Evolutionary conservation across 2,329 filamentous ascomycete genomes (phyloP).

Genomic region (Fusarium denticulatum): DNA sequence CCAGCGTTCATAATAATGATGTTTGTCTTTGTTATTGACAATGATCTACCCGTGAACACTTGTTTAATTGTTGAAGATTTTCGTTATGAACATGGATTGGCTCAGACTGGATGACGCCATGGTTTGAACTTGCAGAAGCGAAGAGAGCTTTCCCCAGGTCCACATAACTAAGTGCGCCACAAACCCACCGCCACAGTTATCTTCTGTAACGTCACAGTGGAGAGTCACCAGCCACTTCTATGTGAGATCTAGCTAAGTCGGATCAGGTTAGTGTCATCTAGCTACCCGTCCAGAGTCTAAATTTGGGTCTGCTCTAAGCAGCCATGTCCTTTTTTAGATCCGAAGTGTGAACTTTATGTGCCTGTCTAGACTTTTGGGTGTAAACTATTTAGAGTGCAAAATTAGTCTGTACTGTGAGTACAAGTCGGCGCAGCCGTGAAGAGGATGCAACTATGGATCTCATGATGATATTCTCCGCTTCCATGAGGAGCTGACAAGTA

Average conservation of each 20-base stretch:
- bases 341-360: slow-evolving; percentile 3
- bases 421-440: background rate
- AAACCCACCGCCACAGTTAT: slow-evolving; percentile 8
- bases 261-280: slow-evolving; percentile 21
- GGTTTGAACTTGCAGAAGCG: slow-evolving; percentile 28
- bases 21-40: background rate
- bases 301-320: slow-evolving; percentile 38
- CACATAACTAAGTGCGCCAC: slow-evolving; percentile 15
- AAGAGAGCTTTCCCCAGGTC: slow-evolving; percentile 30
- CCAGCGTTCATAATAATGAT: background rate
- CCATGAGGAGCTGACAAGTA: slow-evolving; percentile 9
- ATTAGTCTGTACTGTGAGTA: slow-evolving; percentile 27
- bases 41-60: slow-evolving; percentile 8
- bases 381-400: slow-evolving; percentile 19
- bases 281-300: slow-evolving; percentile 28
- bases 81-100: slow-evolving; percentile 27
- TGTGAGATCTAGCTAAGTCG: background rate
- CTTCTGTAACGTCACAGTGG: slow-evolving; percentile 27
- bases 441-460: background rate
- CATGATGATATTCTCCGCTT: background rate
- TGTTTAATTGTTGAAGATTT: slow-evolving; percentile 26
- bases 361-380: background rate
- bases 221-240: slow-evolving; percentile 31
- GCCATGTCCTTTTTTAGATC: slow-evolving; percentile 22
- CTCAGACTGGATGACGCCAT: slow-evolving; percentile 20